Base-by-base conservation (phyloP, 306 rosid genomes). In the Ormosia semicastrata region DNA sequence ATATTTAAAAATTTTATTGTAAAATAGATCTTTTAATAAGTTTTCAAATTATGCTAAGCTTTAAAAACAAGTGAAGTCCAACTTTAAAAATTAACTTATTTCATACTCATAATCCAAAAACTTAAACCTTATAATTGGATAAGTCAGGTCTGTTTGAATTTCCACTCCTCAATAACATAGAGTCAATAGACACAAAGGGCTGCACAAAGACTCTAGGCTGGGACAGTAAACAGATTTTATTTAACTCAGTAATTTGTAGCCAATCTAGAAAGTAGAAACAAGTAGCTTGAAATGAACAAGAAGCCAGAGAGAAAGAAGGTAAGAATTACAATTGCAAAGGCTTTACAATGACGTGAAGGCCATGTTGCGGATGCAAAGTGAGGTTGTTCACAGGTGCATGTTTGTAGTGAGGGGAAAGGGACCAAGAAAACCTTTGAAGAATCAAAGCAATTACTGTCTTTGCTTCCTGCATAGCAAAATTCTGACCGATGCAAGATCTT, bases 401-500 rank as follows among this genome's bases (percentile, higher is more conserved):
- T 7, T 37, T 29, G 41, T 86, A 83, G 15, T 73, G 18, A 32
- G 80, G 80, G 11, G 87, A 79, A 36, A 86, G 82, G 30, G 78
- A 63, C 58, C 66, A 69, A 69, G 82, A 79, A 77, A 82, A 88
- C 37, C 83, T 66, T 44, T 79, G 87, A 30, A 85, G 66, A 32
- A 85, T 82, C 13, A 79, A 68, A 58, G 83, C 70, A 58, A 79
- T 59, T 10, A 66, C 83, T 32, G 75, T 68, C 17, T 86, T 83
- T 0, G 83, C 87, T 65, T 86, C 85, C 30, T 80, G 29, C 87
- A 82, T 74, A 8, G 89, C 83, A 54, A 85, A 85, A 60, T 85
- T 85, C 59, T 82, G 85, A 9, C 85, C 91, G 18, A 88, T 82
- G 76, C 90, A 87, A 24, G 59, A 46, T 62, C 90, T 78, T 65